These are phyloP conservation scores for Ascosphaera apis DNA, from an alignment of 2,329 filamentous ascomycete genomes.

Conservation along the genomic window DNA sequence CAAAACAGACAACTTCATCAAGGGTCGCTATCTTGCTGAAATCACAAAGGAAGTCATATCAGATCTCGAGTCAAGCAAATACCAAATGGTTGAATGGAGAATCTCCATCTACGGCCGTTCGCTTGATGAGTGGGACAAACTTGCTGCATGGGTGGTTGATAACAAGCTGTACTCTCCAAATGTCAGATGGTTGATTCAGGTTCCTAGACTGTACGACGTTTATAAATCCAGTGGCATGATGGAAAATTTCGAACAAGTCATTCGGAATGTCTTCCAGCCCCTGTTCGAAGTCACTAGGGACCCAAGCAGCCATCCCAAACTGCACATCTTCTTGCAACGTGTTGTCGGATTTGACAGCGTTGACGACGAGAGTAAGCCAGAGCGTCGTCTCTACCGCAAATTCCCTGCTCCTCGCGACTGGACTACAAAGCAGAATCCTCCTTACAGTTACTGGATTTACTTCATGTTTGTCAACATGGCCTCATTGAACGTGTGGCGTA, in stretches of 20 bases:
- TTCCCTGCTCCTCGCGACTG: conserved; percentile 78
- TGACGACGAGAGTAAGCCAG: conserved; percentile 92
- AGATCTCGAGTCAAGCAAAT: conserved; percentile 94
- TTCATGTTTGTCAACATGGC: conserved; percentile 87
- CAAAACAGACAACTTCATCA: conserved; percentile 95
- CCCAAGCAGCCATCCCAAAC: conserved; percentile 66
- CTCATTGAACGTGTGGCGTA: conserved; percentile 78
- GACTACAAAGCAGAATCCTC: conserved; percentile 84
- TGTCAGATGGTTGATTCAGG: conserved; percentile 88
- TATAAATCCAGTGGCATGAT: conserved; percentile 79
- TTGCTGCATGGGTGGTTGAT: conserved; percentile 91
- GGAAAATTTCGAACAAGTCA: conserved; percentile 71
- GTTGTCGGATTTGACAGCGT: conserved; percentile 96
- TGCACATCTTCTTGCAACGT: conserved; percentile 82
- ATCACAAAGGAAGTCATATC: conserved; percentile 96
- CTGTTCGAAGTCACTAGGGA: conserved; percentile 86
- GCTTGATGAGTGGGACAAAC: conserved; percentile 89
- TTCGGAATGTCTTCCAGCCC: conserved; percentile 79
- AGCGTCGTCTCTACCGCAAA: conserved; percentile 83
- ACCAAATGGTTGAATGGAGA: conserved; percentile 98
- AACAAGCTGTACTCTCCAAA: conserved; percentile 97
- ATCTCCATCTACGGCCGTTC: conserved; percentile 91
- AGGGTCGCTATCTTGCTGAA: conserved; percentile 85
- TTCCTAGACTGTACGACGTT: conserved; percentile 83
- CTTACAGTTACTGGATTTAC: conserved; percentile 98